Conservation (phyloP, 768 basidiomycete species). For the Suillus occidentalis region DNA sequence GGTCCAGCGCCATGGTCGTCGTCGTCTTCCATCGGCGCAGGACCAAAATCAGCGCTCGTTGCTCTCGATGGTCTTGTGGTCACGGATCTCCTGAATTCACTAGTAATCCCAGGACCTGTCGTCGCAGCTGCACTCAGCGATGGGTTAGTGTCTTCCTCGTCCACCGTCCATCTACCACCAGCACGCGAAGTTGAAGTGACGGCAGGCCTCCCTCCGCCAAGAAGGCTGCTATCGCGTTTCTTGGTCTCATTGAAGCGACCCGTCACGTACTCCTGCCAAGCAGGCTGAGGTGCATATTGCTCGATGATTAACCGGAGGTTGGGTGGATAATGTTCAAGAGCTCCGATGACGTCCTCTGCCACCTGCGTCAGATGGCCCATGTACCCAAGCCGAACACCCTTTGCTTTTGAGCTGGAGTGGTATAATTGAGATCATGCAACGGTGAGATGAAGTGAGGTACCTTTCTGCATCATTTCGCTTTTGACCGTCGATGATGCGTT, state of each 20-base stretch:
- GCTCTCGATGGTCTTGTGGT: constrained; percentile 44
- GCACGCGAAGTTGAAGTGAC: constrained; percentile 37
- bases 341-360: constrained; percentile 90
- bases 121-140: constrained; percentile 10
- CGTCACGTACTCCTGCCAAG: constrained; percentile 89
- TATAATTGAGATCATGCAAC: constrained; percentile 12
- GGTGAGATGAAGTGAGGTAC: constrained; percentile 39
- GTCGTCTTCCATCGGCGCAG: constrained; percentile 48
- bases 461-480: constrained; percentile 72
- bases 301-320: constrained; percentile 69
- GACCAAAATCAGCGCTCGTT: constrained; percentile 67
- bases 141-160: constrained; percentile 52
- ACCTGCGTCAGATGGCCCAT: constrained; percentile 98
- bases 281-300: constrained; percentile 67
- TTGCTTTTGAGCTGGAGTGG: constrained; percentile 58
- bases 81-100: constrained; percentile 58
- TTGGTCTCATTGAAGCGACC: constrained; percentile 87
- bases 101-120: constrained; percentile 24
- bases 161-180: constrained; percentile 62
- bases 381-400: constrained; percentile 82
- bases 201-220: constrained; percentile 85
- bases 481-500: constrained; percentile 87
- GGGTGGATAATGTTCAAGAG: constrained; percentile 83
- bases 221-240: constrained; percentile 69
- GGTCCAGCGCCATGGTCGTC: constrained; percentile 41